Evolutionary conservation across 768 basidiomycete species (phyloP), one percentile per base, ranked within the genome.

Genomic region (Ramaria rubella): DNA sequence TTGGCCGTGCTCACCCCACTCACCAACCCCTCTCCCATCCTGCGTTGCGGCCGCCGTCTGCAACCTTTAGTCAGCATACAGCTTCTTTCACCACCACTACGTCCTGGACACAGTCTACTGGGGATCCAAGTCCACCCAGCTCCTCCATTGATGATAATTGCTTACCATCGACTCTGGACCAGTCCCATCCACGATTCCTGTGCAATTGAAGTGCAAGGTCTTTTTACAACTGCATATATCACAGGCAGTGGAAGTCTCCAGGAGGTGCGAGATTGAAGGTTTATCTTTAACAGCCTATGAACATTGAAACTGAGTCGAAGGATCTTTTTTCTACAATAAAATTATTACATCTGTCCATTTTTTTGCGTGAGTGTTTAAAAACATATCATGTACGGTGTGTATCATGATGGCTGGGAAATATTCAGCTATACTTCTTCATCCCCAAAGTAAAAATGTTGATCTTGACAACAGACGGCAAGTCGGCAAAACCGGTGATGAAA

Each of bases 171-270:
- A n/a, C n/a, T n/a, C 78, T 8, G 91, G 86, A 3, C 90, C 93
- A 1, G 79, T 86, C 31, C 84, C 82, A 30, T 87, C 90, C 5
- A 75, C 82, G 11, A 76, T 98, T 59, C 81, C 89, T 8, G 91
- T 90, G 14, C 85, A 91, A 66, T 95, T 94, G 90, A 94, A 94
- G 68, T 97, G 95, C 80, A 99, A 98, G 70, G 86, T 97, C 23
- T 99, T 98, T 73, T 75, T 96, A 46, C 86, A 98, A 67, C 93
- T 95, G 65, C 84, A 90, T n/a, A n/a, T n/a, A n/a, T 33, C 94
- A 97, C 66, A 86, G 88, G n/a, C 92, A 95, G 68, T 99, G 96
- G 96, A 99, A 96, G 73, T 85, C 90, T 1, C 76, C 98, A 54
- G 96, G 96, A 2, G 75, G 87, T 9, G 93, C 91, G 14, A 83